Percentiles rank a stretch among this genome's conserved stretches.
These are phyloP conservation scores for Wakefieldia striispora DNA, from an alignment of 768 basidiomycete species.

Conservation along the genomic window DNA sequence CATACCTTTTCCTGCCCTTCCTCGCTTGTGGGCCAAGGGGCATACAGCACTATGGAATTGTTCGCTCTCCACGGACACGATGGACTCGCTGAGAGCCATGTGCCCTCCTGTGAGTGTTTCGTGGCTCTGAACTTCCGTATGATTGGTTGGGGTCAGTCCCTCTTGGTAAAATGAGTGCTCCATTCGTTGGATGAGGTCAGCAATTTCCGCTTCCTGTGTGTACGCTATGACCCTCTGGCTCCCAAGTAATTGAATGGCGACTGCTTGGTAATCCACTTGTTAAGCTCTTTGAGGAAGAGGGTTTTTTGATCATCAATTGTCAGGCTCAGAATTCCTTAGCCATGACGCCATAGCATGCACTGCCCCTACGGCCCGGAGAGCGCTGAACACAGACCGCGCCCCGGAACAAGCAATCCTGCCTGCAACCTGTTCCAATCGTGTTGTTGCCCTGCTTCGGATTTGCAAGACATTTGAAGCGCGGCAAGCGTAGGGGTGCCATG, in stretches of 20 bases:
- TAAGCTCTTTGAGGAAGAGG: slow-evolving; percentile 31
- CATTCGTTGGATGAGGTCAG: slow-evolving; percentile 15
- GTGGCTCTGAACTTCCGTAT: slow-evolving; percentile 12
- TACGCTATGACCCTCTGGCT: slow-evolving; percentile 5
- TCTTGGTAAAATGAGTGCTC: slow-evolving; percentile 17
- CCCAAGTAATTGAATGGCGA: slow-evolving; percentile 10
- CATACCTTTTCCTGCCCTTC: slow-evolving; percentile 31
- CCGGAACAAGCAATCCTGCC: slow-evolving; percentile 30
- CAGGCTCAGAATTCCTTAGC: slow-evolving; percentile 16
- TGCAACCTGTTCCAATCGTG: slow-evolving; percentile 32
- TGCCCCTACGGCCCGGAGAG: slow-evolving; percentile 27
- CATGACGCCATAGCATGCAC: slow-evolving; percentile 27
- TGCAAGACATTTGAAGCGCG: slow-evolving; percentile 27
- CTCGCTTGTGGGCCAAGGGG: slow-evolving; percentile 32
- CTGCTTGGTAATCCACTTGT: slow-evolving; percentile 21
- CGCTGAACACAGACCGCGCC: slow-evolving; percentile 25
- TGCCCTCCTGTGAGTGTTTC: slow-evolving; percentile 12
- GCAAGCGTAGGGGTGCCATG: slow-evolving; percentile 30
- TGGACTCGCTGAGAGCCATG: slow-evolving; percentile 12
- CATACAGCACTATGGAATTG: slow-evolving; percentile 12
- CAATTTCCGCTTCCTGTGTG: slow-evolving; percentile 26
- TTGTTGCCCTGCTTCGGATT: slow-evolving; percentile 33
- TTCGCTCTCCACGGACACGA: slow-evolving; percentile 31
- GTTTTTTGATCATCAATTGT: slow-evolving; percentile 29
- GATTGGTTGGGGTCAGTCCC: slow-evolving; percentile 5